A percentile compares a stretch with the other conserved stretches of the same genome.
phyloP scores from a whole-genome alignment of 2,329 filamentous ascomycete species.

The Tolypocladium pustulatum region DNA sequence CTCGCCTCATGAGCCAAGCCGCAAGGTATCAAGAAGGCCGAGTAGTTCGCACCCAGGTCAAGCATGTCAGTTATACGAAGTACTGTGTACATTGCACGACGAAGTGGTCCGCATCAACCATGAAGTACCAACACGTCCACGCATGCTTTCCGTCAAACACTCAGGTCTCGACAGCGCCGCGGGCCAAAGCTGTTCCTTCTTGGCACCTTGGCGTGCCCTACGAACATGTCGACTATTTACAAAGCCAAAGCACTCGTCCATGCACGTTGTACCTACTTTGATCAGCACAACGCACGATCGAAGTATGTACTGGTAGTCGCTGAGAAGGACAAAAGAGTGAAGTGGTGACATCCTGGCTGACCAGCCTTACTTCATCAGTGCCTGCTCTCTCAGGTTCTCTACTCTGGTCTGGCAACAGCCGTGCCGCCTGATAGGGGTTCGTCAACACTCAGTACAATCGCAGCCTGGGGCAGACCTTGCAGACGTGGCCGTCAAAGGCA shows the following conservation, averaged over 20 bases:
- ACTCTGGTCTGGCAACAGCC: background rate
- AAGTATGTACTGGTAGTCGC: background rate
- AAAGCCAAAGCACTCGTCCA: background rate
- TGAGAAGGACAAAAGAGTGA: no score
- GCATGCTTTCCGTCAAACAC: background rate
- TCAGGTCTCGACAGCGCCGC: background rate
- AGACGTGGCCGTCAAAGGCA: no score
- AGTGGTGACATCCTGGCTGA: background rate
- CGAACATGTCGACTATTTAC: background rate
- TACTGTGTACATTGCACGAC: background rate
- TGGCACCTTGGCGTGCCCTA: background rate
- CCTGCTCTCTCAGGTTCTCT: background rate
- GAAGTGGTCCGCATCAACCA: background rate
- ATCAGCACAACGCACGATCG: no score
- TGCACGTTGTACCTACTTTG: background rate
- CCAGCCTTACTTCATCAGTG: background rate
- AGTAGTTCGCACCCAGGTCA: background rate
- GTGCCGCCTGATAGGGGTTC: background rate
- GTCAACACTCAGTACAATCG: background rate
- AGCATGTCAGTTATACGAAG: background rate
- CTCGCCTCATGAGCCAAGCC: background rate
- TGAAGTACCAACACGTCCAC: background rate
- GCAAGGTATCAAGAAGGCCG: background rate
- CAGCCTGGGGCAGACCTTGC: background rate
- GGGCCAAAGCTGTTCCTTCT: background rate